Base-by-base conservation (phyloP, 2,329 filamentous ascomycete genomes). In the Ambrosiella xylebori region DNA sequence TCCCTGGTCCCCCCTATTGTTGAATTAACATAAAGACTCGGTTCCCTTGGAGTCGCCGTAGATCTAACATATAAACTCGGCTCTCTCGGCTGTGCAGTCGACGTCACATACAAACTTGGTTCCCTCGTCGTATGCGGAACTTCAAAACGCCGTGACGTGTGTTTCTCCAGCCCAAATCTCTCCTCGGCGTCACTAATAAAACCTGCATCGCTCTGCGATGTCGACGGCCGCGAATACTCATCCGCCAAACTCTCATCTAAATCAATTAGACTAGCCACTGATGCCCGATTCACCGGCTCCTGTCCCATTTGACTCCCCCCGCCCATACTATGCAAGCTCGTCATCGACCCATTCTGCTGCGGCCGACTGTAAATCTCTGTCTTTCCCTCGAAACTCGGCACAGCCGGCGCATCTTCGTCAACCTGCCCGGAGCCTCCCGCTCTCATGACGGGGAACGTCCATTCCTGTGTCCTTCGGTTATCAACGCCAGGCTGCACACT, bases 381-480 rank as follows among this genome's bases (percentile, higher is more conserved):
- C 7, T 40, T 50, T 1, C 55, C 55, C 15, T 60, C 44, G 38
- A 55, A 55, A 5, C 41, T 38, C 6, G 54, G 47, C 37, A 41
- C 19, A 15, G 45, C 44, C 35, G 56, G 47, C 12, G 50, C 50
- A 49, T 60, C 59, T 9, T 60, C 59, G 27, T 60, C 59, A 37
- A 57, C 45, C 17, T 57, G 58, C 1, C 54, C 58, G 3, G 58
- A 59, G 12, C 58, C 58, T 8, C 52, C 40, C 7, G 52, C 39
- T 11, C 37, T 37, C 56, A 58, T 61, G 38, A 54, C 53, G 4
- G 59, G 56, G 17, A 78, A 80, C 56, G 75, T 77, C 77, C 77
- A 79, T 56, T 78, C 76, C 59, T 71, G 70, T 0, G 70, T 71
- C 49, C 68, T 67, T 13, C 69, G 64, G 63, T 68, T 68, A 57